Evolutionary conservation across 768 basidiomycete species (phyloP).

Genomic region (Calocera viscosa): DNA sequence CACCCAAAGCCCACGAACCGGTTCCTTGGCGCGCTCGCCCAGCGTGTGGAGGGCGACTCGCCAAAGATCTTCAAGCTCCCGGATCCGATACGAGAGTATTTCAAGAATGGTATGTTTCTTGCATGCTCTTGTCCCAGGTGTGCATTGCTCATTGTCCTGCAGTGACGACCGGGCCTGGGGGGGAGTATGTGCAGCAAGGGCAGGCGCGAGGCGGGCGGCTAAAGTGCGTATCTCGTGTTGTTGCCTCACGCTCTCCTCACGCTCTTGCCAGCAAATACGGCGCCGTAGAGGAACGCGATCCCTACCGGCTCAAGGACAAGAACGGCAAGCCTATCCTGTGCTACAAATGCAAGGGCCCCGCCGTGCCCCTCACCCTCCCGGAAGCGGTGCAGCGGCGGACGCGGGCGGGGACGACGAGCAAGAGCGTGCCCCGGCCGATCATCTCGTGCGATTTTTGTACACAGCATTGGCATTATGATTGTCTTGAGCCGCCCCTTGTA

Average conservation of each 20-base stretch:
- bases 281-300: constrained; percentile 82
- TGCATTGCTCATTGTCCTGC: not conserved
- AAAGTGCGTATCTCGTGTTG: constrained; percentile 45
- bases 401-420: not conserved
- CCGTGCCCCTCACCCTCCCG: constrained; percentile 38
- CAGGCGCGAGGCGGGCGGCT: constrained; percentile 63
- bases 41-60: constrained; percentile 51
- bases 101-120: constrained; percentile 65
- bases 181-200: constrained; percentile 71
- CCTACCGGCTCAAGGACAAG: constrained; percentile 71
- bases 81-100: constrained; percentile 66
- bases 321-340: constrained; percentile 77
- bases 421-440: constrained; percentile 34
- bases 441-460: constrained; percentile 91
- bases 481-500: constrained; percentile 78
- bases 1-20: constrained; percentile 10
- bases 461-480: constrained; percentile 95
- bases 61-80: constrained; percentile 80
- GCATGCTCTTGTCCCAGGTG: not conserved
- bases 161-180: constrained; percentile 72
- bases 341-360: constrained; percentile 76
- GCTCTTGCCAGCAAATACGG: constrained; percentile 35
- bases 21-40: constrained; percentile 43
- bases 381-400: constrained; percentile 10
- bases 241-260: constrained; percentile 7